These are phyloP conservation scores for Ramicandelaber brevisporus DNA, from an alignment of 192 early-diverging fungal species.

Conservation along the genomic window DNA sequence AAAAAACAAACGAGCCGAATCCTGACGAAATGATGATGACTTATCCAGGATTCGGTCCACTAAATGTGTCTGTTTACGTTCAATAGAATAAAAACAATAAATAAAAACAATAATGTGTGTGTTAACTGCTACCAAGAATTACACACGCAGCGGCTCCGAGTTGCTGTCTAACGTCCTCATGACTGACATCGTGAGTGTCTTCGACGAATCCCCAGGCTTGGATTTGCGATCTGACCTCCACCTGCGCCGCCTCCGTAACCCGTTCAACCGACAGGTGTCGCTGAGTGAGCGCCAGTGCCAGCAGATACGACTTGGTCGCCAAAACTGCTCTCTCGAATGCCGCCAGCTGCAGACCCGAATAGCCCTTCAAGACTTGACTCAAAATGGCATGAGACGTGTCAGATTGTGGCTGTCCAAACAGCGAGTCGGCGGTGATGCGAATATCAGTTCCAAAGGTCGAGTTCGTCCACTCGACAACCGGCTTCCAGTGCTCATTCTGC, in stretches of 20 bases:
- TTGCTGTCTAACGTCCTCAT: conserved; percentile 29
- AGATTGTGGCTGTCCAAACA: conserved; percentile 40
- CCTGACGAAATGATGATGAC: no score
- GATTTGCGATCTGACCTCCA: conserved; percentile 73
- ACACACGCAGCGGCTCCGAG: conserved; percentile 45
- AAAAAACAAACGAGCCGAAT: no score
- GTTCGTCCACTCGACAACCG: conserved; percentile 54
- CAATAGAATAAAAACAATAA: no score
- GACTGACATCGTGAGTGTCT: conserved; percentile 26
- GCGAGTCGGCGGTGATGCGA: conserved; percentile 37
- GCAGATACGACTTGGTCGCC: conserved; percentile 72
- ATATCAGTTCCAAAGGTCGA: conserved; percentile 36
- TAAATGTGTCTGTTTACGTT: no score
- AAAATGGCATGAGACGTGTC: conserved; percentile 27
- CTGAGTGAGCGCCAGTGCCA: conserved; percentile 70
- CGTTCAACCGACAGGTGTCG: conserved; percentile 39
- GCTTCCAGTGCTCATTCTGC: conserved; percentile 55
- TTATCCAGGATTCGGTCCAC: no score
- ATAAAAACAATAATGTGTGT: no score
- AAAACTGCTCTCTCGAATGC: conserved; percentile 75
- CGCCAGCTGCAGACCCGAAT: conserved; percentile 47
- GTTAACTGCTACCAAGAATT: conserved; percentile 9
- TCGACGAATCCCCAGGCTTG: conserved; percentile 77
- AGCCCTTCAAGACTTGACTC: conserved; percentile 19
- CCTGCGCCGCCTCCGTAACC: conserved; percentile 48